A percentile compares a stretch with the other conserved stretches of the same genome.
These are phyloP conservation scores for Suillus ampliporus DNA, from an alignment of 768 basidiomycete species.

Conservation along the genomic window DNA sequence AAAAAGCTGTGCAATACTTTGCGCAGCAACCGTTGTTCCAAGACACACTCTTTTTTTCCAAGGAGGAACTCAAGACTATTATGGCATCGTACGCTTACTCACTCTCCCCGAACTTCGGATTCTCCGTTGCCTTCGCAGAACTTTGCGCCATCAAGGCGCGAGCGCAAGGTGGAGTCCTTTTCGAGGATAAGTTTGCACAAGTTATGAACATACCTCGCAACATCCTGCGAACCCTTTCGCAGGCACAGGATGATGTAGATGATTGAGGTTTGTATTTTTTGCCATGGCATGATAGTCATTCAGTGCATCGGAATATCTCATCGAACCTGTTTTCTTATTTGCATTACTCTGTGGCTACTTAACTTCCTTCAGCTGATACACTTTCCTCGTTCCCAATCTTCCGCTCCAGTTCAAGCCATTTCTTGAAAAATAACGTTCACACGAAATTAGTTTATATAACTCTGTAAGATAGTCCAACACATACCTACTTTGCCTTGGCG, in stretches of 20 bases:
- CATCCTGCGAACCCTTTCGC: slow-evolving; percentile 28
- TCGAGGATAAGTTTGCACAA: slow-evolving; percentile 33
- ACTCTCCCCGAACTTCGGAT: slow-evolving; percentile 46
- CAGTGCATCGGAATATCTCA: not conserved
- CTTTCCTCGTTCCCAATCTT: slow-evolving; percentile 88
- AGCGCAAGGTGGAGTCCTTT: slow-evolving; percentile 30
- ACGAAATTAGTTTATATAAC: slow-evolving; percentile 20
- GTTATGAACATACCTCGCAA: slow-evolving; percentile 26
- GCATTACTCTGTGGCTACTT: slow-evolving; percentile 74
- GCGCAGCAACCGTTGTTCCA: slow-evolving; percentile 26
- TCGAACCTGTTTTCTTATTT: not conserved
- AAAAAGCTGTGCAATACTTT: slow-evolving; percentile 21
- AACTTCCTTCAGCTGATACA: slow-evolving; percentile 73
- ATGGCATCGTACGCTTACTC: slow-evolving; percentile 65
- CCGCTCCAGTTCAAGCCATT: slow-evolving; percentile 88
- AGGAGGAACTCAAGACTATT: slow-evolving; percentile 42
- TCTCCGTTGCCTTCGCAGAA: slow-evolving; percentile 56
- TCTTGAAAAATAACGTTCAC: slow-evolving; percentile 75
- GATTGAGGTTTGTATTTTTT: slow-evolving; percentile 6
- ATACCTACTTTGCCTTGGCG: slow-evolving; percentile 86
- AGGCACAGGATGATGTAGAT: slow-evolving; percentile 10
- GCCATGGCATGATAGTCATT: not conserved
- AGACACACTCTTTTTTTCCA: slow-evolving; percentile 22
- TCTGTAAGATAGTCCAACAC: no score
- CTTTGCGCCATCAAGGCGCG: slow-evolving; percentile 63